These are phyloP conservation scores for Wickerhamomyces bovis DNA, from an alignment of 805 yeast genomes.

Conservation along the genomic window DNA sequence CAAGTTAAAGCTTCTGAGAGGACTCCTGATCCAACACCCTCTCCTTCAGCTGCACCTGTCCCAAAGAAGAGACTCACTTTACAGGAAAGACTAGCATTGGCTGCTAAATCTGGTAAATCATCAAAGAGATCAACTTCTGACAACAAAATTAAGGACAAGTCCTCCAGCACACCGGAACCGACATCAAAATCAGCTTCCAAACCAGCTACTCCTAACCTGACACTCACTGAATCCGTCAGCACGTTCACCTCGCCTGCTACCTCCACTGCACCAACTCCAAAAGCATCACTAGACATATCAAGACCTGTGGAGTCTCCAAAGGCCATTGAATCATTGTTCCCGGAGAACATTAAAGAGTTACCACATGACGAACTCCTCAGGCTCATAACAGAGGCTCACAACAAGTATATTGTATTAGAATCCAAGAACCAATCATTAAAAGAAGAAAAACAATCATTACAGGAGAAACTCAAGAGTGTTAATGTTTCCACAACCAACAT, in stretches of 20 bases:
- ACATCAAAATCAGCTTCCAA: conserved; percentile 1
- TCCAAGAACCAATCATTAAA: conserved; percentile 13
- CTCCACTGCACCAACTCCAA: not conserved
- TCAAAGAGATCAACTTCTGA: conserved; percentile 18
- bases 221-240: not conserved
- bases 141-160: not conserved
- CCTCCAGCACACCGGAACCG: not conserved
- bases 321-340: conserved; percentile 3
- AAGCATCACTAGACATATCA: conserved; percentile 5
- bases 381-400: conserved; percentile 12
- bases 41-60: conserved; percentile 8
- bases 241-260: not conserved
- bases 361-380: conserved; percentile 12
- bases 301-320: not conserved
- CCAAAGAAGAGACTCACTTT: conserved; percentile 61
- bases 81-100: conserved; percentile 80
- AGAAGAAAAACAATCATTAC: conserved; percentile 19
- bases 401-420: conserved; percentile 8
- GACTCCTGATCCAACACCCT: not conserved
- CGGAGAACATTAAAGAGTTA: conserved; percentile 8
- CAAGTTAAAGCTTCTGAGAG: not conserved
- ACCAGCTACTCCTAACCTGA: not conserved
- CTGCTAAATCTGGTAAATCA: conserved; percentile 47
- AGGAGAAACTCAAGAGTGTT: conserved; percentile 15
- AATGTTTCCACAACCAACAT: conserved; percentile 1